Evolutionary conservation across 495 filamentous ascomycete species (phyloP), one percentile per base, ranked within the genome.

Genomic region (Tuber microsphaerosporum): DNA sequence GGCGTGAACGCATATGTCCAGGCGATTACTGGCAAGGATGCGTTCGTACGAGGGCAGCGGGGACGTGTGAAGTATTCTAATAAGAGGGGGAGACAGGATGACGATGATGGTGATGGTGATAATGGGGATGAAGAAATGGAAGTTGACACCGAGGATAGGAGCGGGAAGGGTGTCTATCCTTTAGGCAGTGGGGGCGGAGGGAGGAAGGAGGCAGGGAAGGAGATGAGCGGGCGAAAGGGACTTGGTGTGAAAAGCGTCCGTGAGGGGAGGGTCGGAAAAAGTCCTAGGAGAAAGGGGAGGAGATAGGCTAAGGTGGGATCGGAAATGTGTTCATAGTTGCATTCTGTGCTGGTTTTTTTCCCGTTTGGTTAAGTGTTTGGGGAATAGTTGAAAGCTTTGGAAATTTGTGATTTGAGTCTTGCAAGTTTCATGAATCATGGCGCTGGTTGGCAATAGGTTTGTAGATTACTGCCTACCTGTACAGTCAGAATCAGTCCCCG

Each of bases 1-100:
- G 92, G 93, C 22, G 90, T 98, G 31, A 92, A 92, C 79, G 95
- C 95, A 44, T 99, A 98, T 83, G 92, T 99, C 20, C 90, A 92
- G 51, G 96, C 96, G 34, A 90, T 99, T 48, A 90, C 89, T 76
- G 92, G 96, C 71, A 90, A 91, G 75, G 92, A 97, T 84, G 91
- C 91, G 2, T 90, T 92, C 46, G 89, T 90, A 74, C 88, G 93
- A 46, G 95, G 96, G 34, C 90, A 92, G 79, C 89, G 91, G 73
- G 94, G 95, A 31, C 91, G 92, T 84, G 84, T 98, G 74, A 97
- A 96, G 87, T 97, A 97, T 86, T 89, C 87, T 22, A 91, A 91
- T 77, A 90, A 88, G 80, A 88, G 88, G 80, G 85, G 88, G 41
- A 86, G 87, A 73, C 88, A 87, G 73, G 86, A 88, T 39, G 89